A percentile compares a stretch with the other conserved stretches of the same genome.
phyloP scores from a whole-genome alignment of 1,284 basidiomycete genomes.

The Stygiomarasmius scandens region DNA sequence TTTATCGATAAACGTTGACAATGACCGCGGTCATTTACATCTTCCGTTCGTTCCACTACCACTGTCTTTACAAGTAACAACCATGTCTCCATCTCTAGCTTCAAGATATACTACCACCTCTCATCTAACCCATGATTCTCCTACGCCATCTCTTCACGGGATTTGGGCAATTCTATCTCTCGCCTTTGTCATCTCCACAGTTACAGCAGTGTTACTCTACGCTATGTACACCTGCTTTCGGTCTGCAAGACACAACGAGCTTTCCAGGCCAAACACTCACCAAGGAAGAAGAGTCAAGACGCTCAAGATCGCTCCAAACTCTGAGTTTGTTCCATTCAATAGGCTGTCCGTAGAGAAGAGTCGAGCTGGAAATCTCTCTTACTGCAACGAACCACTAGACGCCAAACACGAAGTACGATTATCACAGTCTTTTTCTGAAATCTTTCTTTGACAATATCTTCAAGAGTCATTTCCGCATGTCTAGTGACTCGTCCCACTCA shows the following conservation, averaged over 20 bases:
- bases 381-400: neutral
- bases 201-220: conserved; percentile 3
- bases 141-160: neutral
- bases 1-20: too few species aligned
- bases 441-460: neutral
- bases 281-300: neutral
- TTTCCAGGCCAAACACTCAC: neutral
- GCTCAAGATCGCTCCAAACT: neutral
- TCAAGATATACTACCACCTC: too few species aligned
- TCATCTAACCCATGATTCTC: neutral
- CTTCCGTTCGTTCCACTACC: too few species aligned
- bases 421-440: too few species aligned
- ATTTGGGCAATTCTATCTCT: conserved; percentile 9
- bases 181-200: conserved; percentile 1
- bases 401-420: too few species aligned
- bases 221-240: conserved; percentile 10
- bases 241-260: conserved; percentile 8
- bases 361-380: neutral
- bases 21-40: too few species aligned
- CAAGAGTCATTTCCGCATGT: neutral
- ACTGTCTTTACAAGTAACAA: too few species aligned
- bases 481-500: neutral
- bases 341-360: neutral
- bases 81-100: too few species aligned
- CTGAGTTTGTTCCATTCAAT: neutral